Percentiles rank a stretch among this genome's conserved stretches.
These are phyloP conservation scores for Selaginella moellendorffii DNA, from an alignment of 75 land plant genomes.

Conservation along the genomic window DNA sequence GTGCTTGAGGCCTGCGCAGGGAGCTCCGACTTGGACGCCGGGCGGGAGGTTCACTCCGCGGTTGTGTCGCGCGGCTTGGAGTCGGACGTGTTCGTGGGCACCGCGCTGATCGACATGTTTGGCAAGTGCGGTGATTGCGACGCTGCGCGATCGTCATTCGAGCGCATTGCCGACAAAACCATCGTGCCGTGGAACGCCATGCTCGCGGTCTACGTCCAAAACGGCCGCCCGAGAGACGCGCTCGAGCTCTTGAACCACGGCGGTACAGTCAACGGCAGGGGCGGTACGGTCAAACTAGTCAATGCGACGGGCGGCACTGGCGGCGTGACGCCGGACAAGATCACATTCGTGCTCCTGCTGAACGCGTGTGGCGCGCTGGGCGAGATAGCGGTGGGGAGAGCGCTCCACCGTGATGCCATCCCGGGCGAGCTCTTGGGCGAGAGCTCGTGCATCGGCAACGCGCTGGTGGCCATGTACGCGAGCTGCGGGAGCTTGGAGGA, in stretches of 20 bases:
- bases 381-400: no score
- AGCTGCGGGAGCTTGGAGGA: background rate
- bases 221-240: background rate
- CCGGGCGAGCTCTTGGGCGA: no score
- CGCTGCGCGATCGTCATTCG: background rate
- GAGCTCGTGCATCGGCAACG: background rate
- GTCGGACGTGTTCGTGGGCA: background rate
- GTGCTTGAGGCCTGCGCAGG: background rate
- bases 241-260: background rate
- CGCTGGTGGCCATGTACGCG: background rate
- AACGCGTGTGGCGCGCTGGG: background rate
- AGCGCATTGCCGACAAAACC: background rate
- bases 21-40: background rate
- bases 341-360: background rate
- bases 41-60: background rate
- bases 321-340: background rate
- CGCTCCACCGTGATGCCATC: no score
- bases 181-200: constrained; percentile 6
- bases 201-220: background rate
- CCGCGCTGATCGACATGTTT: background rate
- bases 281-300: no score
- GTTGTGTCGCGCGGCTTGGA: background rate
- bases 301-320: no score
- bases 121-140: background rate
- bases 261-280: no score